Base-by-base conservation (phyloP, 73 alveolate genomes). In the Blepharisma stoltei region DNA sequence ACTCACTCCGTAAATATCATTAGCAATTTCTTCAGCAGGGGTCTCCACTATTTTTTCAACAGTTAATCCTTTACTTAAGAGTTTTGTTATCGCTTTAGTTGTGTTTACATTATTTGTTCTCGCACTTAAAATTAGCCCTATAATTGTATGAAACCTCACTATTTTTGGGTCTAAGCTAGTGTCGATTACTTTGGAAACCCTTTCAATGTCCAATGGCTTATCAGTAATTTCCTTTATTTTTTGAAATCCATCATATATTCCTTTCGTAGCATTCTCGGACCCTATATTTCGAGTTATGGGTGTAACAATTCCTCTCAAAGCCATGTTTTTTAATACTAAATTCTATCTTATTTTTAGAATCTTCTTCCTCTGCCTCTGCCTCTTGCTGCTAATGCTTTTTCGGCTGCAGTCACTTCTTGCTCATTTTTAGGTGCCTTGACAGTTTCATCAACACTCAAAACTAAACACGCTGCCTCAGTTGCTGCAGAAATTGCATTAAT, bases 401-500 rank as follows among this genome's bases (percentile, higher is more conserved):
- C 73, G 18, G 73, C 73, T 11, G 18, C 49, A 60, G 73, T 60
- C 11, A 60, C 73, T 60, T 60, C 73, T 52, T 90, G 82, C 55
- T 87, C 98, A 53, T 91, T 77, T 71, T 79, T 88, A 7, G 97
- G 96, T 88, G 92, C 89, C 84, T 78, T 91, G 54, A 95, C 96
- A 47, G 96, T 94, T 88, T 95, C 97, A 87, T 95, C 99, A 71
- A 95, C 94, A 76, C 97, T 86, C 60, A 95, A 88, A 70, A 95
- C 93, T 48, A 93, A 84, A 81, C 98, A 94, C 18, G 98, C 98
- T 20, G 99, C 90, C 70, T 90, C 98, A 25, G 96, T 89, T 6
- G 98, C 98, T n/a, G 96, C 86, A 70, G 89, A 81, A 45, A 92
- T 49, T 47, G 96, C 96, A 70, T 92, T 92, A 52, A 84, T 83